phyloP scores from a whole-genome alignment of 1,139 yeast genomes.

The Pneumocystis jirovecii region DNA sequence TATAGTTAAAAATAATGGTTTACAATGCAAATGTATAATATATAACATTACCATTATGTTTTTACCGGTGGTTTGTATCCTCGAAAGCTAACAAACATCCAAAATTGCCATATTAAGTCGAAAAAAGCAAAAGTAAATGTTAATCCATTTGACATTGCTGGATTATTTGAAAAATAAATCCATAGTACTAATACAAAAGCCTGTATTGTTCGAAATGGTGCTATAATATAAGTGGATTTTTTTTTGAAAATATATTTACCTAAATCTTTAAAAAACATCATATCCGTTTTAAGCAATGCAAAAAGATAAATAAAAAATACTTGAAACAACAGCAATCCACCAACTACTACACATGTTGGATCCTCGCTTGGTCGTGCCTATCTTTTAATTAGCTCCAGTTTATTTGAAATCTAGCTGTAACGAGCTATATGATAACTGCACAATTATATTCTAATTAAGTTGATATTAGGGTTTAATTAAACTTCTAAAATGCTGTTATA shows the following conservation, averaged over 20 bases:
- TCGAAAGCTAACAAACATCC: constrained; percentile 4
- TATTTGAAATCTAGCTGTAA: too few relatives aligned
- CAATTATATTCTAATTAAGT: too few relatives aligned
- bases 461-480: too few relatives aligned
- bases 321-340: not conserved
- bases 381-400: not conserved
- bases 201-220: not conserved
- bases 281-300: not conserved
- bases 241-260: not conserved
- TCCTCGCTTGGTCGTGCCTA: not conserved
- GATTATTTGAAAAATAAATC: not conserved
- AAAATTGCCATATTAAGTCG: constrained; percentile 7
- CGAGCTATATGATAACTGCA: too few relatives aligned
- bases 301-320: not conserved
- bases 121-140: constrained; percentile 7
- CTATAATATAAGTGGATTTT: not conserved
- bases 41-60: not conserved
- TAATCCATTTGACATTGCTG: not conserved
- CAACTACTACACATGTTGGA: not conserved
- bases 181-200: not conserved
- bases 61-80: not conserved
- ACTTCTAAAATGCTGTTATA: too few relatives aligned
- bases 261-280: not conserved
- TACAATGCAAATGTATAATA: too few relatives aligned
- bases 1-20: too few relatives aligned